Evolutionary conservation across 1,284 basidiomycete genomes (phyloP).

Genomic region (Rhodotorula mucilaginosa): DNA sequence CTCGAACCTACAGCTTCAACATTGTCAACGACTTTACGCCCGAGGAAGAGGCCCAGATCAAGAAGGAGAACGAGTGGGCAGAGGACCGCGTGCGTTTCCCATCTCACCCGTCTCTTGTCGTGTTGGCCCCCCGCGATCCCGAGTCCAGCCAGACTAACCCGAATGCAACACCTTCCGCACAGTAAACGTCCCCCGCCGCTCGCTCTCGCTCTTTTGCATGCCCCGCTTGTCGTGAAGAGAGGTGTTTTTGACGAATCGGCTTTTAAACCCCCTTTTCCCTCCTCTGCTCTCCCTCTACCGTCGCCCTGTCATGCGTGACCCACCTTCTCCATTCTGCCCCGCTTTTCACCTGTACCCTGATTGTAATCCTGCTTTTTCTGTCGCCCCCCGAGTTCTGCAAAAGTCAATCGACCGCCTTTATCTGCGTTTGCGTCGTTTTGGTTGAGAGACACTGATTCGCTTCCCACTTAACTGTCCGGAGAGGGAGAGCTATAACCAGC

Average conservation of each 20-base stretch:
- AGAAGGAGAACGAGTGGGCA: constrained; percentile 89
- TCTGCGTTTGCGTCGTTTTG: too few species aligned
- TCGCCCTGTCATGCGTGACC: background rate
- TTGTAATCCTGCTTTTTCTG: background rate
- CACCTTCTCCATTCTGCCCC: background rate
- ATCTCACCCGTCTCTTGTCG: background rate
- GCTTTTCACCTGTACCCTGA: background rate
- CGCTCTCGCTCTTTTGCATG: too few species aligned
- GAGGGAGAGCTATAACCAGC: too few species aligned
- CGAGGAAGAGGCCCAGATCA: constrained; percentile 98
- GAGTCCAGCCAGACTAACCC: too few species aligned
- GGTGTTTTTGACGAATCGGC: too few species aligned
- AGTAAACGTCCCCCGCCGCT: too few species aligned
- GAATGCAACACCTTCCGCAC: too few species aligned
- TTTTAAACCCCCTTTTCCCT: too few species aligned
- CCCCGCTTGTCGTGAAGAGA: too few species aligned
- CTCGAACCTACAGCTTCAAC: constrained; percentile 32
- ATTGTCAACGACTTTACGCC: constrained; percentile 91
- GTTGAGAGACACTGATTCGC: too few species aligned
- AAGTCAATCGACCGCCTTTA: background rate
- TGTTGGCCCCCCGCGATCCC: too few species aligned
- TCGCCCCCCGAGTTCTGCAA: background rate
- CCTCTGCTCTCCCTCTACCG: background rate
- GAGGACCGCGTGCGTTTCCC: constrained; percentile 47
- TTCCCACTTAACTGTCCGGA: too few species aligned